Conservation (phyloP, 306 rosid species). For the Pyrus pyrifolia region DNA sequence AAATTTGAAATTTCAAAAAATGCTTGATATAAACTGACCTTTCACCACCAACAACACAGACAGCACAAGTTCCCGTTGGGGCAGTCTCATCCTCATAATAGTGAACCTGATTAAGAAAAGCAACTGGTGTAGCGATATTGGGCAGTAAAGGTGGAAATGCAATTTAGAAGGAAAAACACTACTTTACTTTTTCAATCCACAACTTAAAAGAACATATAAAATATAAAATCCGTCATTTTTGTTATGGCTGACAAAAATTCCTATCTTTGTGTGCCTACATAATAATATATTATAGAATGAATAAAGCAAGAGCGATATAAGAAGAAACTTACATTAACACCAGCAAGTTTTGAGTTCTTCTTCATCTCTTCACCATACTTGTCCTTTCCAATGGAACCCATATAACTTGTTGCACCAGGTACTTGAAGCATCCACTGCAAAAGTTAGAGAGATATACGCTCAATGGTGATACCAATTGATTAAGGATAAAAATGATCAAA, state of each 20-base stretch:
- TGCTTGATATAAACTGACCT: conserved; percentile 38
- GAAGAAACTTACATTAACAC: conserved; percentile 58
- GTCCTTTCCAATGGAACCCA: conserved; percentile 95
- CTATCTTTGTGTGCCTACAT: background rate
- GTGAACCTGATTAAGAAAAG: conserved; percentile 48
- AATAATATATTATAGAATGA: background rate
- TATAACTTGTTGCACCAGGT: conserved; percentile 84
- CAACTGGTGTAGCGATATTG: background rate
- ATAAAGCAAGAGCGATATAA: background rate
- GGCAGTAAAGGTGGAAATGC: background rate
- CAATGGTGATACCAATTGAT: background rate
- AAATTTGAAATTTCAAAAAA: background rate
- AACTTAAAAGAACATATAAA: background rate
- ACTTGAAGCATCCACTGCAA: conserved; percentile 84
- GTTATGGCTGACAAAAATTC: background rate
- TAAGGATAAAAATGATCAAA: background rate
- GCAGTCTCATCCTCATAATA: conserved; percentile 73
- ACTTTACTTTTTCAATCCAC: background rate
- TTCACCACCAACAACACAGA: conserved; percentile 38
- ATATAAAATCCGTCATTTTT: background rate
- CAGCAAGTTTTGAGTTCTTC: conserved; percentile 55
- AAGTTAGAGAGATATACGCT: background rate
- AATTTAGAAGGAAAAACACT: background rate
- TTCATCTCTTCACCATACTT: conserved; percentile 87
- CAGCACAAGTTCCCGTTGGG: conserved; percentile 12